phyloP scores from a whole-genome alignment of 1,284 basidiomycete species.

The Cryptococcus sp. region DNA sequence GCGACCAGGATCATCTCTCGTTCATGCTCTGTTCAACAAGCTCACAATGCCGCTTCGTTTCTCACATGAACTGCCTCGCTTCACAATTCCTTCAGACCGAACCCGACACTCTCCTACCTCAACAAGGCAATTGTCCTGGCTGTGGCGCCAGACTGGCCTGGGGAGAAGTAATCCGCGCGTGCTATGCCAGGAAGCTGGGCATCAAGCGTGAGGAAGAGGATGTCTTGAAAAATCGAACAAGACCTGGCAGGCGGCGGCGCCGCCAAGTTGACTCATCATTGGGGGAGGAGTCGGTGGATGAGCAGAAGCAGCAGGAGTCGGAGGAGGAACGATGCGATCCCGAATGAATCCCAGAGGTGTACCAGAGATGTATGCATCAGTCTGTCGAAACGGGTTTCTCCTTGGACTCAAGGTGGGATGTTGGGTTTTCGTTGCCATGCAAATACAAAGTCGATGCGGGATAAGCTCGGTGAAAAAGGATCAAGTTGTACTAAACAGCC shows the following conservation, averaged over 20 bases:
- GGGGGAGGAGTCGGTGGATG: too few relatives aligned
- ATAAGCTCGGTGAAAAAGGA: slow-evolving; percentile 4
- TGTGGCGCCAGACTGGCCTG: slow-evolving; percentile 65
- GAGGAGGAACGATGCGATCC: slow-evolving; percentile 5
- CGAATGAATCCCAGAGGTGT: background rate
- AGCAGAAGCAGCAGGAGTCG: background rate
- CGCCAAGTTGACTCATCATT: too few relatives aligned
- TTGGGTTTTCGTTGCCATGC: background rate
- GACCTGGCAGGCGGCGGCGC: slow-evolving; percentile 5
- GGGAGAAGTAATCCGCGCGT: slow-evolving; percentile 71
- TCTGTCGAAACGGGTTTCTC: too few relatives aligned
- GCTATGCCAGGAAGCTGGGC: slow-evolving; percentile 60
- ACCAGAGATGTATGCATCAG: too few relatives aligned
- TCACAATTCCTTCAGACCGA: slow-evolving; percentile 57
- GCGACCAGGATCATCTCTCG: slow-evolving; percentile 61
- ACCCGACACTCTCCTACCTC: slow-evolving; percentile 58
- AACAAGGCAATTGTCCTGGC: slow-evolving; percentile 62
- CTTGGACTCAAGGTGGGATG: too few relatives aligned
- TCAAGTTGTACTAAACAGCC: slow-evolving; percentile 10
- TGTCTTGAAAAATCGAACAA: slow-evolving; percentile 13
- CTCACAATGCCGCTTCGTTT: slow-evolving; percentile 48
- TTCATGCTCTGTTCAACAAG: slow-evolving; percentile 60
- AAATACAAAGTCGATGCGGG: slow-evolving; percentile 8
- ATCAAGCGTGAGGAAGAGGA: slow-evolving; percentile 23
- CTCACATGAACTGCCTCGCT: slow-evolving; percentile 73